Base-by-base conservation (phyloP, 441 rosid species). In the Populus tomentosa region DNA sequence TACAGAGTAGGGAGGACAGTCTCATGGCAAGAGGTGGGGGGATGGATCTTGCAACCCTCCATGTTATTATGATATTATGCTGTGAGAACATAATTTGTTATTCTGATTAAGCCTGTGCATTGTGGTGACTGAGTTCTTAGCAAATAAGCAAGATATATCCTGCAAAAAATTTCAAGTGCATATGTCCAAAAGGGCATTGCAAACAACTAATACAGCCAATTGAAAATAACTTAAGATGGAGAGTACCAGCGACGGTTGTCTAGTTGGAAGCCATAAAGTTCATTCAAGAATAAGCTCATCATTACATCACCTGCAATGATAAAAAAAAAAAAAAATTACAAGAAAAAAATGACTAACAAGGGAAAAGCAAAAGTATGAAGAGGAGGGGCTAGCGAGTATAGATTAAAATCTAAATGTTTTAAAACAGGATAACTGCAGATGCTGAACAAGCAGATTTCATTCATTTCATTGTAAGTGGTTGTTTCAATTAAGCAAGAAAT, bases 281-380 rank as follows among this genome's bases (percentile, higher is more conserved):
- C 99, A 64, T 95, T 91, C 84, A 94, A 86, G 91, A 95, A 94
- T 81, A 94, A 87, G 90, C 98, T 95, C 97, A 95, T 90, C 90
- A 95, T 88, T 28, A 86, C 89, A 86, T 95, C 99, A 79, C 97
- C 99, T 95, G 91, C 77, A 72, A 42, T 33, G 69, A 74, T 53
- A 67, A 64, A 75, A n/a, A 72, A 67, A n/a, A 72, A 67, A 76
- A 69, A 28, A 65, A 67, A n/a, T 6, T 30, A 75, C 46, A 64
- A 32, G 75, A 38, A 23, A 7, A 40, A 3, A 73, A 6, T 38
- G 59, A 74, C 64, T 42, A 78, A 42, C 21, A 53, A 8, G 1
- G 68, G 36, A 21, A 65, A 79, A 64, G 26, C 30, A 61, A 24
- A 30, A 69, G 36, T 65, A 71, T 20, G 70, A 76, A 20, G 21